Conservation (phyloP, 202 grass and related monocot genomes). For the Panicum virgatum region DNA sequence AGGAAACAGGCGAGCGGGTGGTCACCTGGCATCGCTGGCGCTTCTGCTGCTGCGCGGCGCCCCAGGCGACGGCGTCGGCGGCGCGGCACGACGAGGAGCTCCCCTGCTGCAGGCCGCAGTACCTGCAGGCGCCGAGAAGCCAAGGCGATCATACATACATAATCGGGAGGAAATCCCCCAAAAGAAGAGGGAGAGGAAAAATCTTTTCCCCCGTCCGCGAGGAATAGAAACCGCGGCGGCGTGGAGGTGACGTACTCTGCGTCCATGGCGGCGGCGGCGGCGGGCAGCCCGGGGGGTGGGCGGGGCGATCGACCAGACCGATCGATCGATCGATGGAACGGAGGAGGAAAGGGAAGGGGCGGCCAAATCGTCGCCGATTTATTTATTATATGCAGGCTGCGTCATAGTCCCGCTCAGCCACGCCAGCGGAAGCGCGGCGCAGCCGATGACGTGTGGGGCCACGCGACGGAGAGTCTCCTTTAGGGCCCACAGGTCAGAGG, state of each 20-base stretch:
- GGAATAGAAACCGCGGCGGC: background rate
- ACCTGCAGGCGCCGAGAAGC: conserved; percentile 23
- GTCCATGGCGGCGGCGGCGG: conserved; percentile 36
- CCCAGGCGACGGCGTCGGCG: conserved; percentile 5
- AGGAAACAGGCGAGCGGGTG: background rate
- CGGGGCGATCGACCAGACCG: too few species aligned
- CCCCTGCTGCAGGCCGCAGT: conserved; percentile 38
- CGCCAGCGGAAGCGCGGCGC: too few species aligned
- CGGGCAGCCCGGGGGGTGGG: background rate
- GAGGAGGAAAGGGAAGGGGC: background rate
- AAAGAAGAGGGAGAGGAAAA: background rate
- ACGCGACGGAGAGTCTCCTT: rapidly evolving
- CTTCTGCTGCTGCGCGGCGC: conserved; percentile 41
- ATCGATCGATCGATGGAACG: background rate
- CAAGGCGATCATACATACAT: conserved; percentile 15
- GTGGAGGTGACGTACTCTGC: conserved; percentile 14
- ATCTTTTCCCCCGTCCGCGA: background rate
- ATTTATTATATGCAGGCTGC: background rate
- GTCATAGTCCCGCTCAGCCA: background rate
- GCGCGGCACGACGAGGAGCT: conserved; percentile 35
- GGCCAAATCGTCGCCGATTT: background rate
- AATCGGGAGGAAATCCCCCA: background rate
- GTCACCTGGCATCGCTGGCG: conserved; percentile 59
- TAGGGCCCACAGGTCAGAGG: background rate
- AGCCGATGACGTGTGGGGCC: background rate